A percentile compares a stretch with the other conserved stretches of the same genome.
phyloP scores from a whole-genome alignment of 1,284 basidiomycete genomes.

The Fomitiporia mediterranea region DNA sequence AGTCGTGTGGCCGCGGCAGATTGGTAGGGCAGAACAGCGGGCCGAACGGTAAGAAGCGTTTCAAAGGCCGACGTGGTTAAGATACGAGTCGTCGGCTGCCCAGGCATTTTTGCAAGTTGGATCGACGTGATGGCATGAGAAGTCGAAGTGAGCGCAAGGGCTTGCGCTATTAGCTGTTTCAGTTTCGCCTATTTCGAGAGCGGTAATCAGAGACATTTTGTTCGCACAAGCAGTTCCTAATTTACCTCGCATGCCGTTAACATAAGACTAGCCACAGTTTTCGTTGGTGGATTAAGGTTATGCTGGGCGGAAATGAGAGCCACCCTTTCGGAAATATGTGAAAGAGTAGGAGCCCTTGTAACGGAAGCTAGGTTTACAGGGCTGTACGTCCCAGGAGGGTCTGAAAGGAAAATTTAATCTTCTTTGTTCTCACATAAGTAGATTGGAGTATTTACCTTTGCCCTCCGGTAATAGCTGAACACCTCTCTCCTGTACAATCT shows the following conservation, averaged over 20 bases:
- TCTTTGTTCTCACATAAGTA: background rate
- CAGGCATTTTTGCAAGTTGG: conserved; percentile 48
- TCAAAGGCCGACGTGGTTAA: conserved; percentile 67
- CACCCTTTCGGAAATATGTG: conserved; percentile 72
- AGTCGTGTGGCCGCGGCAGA: conserved; percentile 67
- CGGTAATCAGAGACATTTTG: background rate
- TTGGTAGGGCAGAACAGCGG: conserved; percentile 69
- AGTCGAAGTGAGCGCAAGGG: conserved; percentile 67
- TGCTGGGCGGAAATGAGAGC: conserved; percentile 78
- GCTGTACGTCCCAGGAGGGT: conserved; percentile 64
- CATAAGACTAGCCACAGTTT: conserved; percentile 61
- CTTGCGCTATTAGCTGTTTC: conserved; percentile 75
- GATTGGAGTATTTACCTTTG: conserved; percentile 41
- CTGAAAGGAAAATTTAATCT: conserved; percentile 35
- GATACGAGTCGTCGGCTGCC: conserved; percentile 41
- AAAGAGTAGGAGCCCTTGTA: conserved; percentile 64
- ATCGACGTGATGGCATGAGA: conserved; percentile 75
- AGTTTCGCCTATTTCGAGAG: conserved; percentile 56
- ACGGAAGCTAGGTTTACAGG: conserved; percentile 65
- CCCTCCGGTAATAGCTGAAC: conserved; percentile 58
- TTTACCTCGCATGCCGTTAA: conserved; percentile 72
- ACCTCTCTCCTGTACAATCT: conserved; percentile 66
- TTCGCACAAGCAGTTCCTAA: background rate
- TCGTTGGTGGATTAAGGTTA: conserved; percentile 55
- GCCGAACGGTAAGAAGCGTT: conserved; percentile 70